These are phyloP conservation scores for Erodium maritimum DNA, from an alignment of 345 rosid genomes.

Conservation along the genomic window DNA sequence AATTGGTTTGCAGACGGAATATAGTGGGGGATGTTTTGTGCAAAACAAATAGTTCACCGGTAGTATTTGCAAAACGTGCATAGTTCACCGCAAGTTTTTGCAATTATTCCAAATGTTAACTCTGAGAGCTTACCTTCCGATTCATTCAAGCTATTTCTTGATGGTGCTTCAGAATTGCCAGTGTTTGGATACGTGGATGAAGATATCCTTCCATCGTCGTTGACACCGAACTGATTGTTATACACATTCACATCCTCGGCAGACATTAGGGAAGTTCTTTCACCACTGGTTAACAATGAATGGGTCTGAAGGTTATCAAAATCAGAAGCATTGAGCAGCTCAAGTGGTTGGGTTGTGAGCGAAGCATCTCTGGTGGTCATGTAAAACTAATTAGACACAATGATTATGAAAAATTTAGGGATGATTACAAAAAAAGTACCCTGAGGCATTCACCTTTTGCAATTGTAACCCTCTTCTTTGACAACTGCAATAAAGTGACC, in stretches of 20 bases:
- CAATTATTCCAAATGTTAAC: no score
- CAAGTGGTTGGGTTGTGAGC: conserved; percentile 93
- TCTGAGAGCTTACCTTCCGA: conserved; percentile 55
- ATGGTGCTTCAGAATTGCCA: conserved; percentile 15
- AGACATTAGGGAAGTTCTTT: conserved; percentile 1
- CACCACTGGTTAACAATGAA: conserved; percentile 23
- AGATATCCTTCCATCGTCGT: conserved; percentile 24
- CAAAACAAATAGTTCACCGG: no score
- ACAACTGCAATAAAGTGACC: no score
- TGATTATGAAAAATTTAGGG: background rate
- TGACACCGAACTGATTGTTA: conserved; percentile 21
- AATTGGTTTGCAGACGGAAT: no score
- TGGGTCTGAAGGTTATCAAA: conserved; percentile 38
- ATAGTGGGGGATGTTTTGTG: no score
- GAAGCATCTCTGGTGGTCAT: conserved; percentile 68
- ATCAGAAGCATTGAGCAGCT: conserved; percentile 71
- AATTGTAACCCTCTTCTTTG: no score
- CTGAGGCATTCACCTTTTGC: no score
- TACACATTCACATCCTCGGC: conserved; percentile 18
- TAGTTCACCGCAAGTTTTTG: no score
- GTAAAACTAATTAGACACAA: conserved; percentile 10
- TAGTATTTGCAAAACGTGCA: no score
- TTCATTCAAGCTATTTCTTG: conserved; percentile 36
- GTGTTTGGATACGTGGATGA: conserved; percentile 23
- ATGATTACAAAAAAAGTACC: no score